Evolutionary conservation across 371 early-diverging fungal genomes (phyloP), one percentile per base, ranked within the genome.

Genomic region (Mortierella sp.): DNA sequence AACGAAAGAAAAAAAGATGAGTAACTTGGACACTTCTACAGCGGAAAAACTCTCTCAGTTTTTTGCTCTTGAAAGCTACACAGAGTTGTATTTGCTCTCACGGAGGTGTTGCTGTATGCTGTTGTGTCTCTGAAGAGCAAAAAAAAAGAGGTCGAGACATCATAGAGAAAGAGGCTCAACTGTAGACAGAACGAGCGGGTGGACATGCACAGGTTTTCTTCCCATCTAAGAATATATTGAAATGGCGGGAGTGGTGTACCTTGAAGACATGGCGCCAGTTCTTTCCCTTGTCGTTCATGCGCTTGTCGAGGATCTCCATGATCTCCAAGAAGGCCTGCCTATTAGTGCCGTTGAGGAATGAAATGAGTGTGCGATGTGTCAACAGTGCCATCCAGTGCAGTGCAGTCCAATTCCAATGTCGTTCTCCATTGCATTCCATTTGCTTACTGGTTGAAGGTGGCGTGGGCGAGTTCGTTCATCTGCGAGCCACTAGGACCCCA

Each of bases 241-340:
- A 42, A 68, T 42, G 50, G 42, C 55, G 63, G 14, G 19, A 10
- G 47, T 63, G 5, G 54, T 81, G 81, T 90, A 95, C 97, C 93
- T 99, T 99, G 90, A 95, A 98, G n/a, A 99, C 99, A 88, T 99
- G 99, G 63, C 99, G 92, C 99, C 99, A 99, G 91, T 98, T 95
- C 90, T 97, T 98, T 24, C 99, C 99, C 79, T 95, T 94, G 89
- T 99, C 99, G 83, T 99, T 98, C 84, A 99, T 88, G 31, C 99
- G 92, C 91, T 97, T 98, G 89, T 99, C 99, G 52, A 99, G 87
- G 89, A 99, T 98, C 83, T 97, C 97, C 98, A 99, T 98, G 75
- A 99, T 95, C 82, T 97, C 98, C 79, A 96, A 81, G 92, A 98
- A 98, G 60, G 95, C 94, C 75, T 95, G 95, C 70, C 98, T 99